A percentile compares a stretch with the other conserved stretches of the same genome.
phyloP scores from a whole-genome alignment of 2,329 filamentous ascomycete species.

The Chalaropsis ovoidea region DNA sequence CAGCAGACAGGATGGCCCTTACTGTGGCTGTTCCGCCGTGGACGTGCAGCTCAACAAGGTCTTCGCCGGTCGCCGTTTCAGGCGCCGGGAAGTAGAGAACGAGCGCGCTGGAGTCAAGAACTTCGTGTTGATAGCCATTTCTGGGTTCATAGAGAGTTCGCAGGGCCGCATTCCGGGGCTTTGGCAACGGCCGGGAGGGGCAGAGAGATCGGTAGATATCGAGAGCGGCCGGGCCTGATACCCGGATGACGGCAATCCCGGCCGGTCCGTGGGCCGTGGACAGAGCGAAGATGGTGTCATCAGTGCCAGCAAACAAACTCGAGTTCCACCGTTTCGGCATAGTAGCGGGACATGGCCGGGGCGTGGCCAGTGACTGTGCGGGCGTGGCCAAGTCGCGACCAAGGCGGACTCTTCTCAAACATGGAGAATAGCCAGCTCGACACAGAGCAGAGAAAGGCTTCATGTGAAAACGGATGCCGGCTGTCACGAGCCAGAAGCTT shows the following conservation, averaged over 20 bases:
- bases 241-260: slow-evolving; percentile 79
- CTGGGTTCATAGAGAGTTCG: slow-evolving; percentile 58
- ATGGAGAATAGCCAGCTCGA: background rate
- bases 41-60: slow-evolving; percentile 86
- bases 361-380: background rate
- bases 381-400: background rate
- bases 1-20: slow-evolving; percentile 70
- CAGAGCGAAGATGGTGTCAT: slow-evolving; percentile 78
- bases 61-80: slow-evolving; percentile 79
- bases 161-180: slow-evolving; percentile 54
- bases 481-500: background rate
- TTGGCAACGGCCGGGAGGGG: slow-evolving; percentile 38
- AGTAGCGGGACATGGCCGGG: background rate
- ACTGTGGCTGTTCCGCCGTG: slow-evolving; percentile 86
- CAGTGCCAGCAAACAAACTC: slow-evolving; percentile 22
- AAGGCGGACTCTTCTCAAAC: background rate
- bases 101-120: slow-evolving; percentile 69
- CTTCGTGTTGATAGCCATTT: slow-evolving; percentile 34
- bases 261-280: slow-evolving; percentile 78
- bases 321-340: slow-evolving; percentile 7
- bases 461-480: background rate
- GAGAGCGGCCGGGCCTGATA: slow-evolving; percentile 66
- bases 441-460: slow-evolving; percentile 1
- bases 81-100: slow-evolving; percentile 75
- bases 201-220: slow-evolving; percentile 46